These are phyloP conservation scores for Cicer pinnatifidum DNA, from an alignment of 306 rosid genomes.

Conservation along the genomic window DNA sequence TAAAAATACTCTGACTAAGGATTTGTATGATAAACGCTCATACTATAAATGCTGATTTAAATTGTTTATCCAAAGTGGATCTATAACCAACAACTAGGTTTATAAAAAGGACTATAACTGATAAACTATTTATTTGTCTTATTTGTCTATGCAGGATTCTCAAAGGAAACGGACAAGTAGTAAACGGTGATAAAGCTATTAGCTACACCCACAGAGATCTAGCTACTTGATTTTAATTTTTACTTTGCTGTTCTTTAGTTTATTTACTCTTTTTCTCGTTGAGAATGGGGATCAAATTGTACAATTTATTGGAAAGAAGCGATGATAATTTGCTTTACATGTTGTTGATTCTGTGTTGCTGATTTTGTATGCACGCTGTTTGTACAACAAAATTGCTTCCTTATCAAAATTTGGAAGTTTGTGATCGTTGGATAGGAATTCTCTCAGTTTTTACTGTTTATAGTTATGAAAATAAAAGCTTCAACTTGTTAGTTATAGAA, in stretches of 20 bases:
- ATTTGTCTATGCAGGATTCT: slow-evolving; percentile 73
- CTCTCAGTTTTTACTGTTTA: slow-evolving; percentile 5
- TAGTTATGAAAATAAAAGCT: not conserved
- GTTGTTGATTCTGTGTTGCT: slow-evolving; percentile 11
- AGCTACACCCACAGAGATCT: slow-evolving; percentile 77
- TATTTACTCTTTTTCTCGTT: not conserved
- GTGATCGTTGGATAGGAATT: not conserved
- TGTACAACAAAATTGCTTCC: slow-evolving; percentile 10
- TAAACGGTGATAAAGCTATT: slow-evolving; percentile 76
- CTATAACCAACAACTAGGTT: slow-evolving; percentile 13
- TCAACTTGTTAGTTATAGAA: not conserved
- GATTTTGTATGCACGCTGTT: slow-evolving; percentile 22
- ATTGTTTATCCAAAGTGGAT: not conserved
- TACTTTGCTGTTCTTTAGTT: slow-evolving; percentile 25
- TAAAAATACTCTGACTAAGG: too few relatives aligned
- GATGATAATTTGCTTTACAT: not conserved
- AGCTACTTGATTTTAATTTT: slow-evolving; percentile 50
- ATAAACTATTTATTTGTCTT: slow-evolving; percentile 32
- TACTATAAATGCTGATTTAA: too few relatives aligned
- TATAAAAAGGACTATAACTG: slow-evolving; percentile 27
- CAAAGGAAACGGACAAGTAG: slow-evolving; percentile 86
- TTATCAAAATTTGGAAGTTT: slow-evolving; percentile 14
- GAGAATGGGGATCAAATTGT: slow-evolving; percentile 29
- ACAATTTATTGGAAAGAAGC: slow-evolving; percentile 29
- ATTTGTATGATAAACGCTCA: too few relatives aligned